Evolutionary conservation across 176 grass and related monocot genomes (phyloP).

Genomic region (Triticum monococcum): DNA sequence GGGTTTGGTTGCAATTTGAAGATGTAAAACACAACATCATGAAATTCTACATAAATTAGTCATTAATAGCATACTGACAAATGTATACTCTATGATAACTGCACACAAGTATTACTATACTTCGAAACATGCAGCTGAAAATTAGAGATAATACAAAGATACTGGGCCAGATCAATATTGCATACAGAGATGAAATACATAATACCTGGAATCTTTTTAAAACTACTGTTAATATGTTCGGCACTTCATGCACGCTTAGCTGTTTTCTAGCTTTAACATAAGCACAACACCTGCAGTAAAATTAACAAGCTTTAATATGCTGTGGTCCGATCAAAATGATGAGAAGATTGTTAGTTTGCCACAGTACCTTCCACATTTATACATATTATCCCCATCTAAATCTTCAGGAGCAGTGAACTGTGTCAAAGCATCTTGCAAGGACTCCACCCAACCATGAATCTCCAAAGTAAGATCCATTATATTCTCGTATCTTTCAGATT

Average conservation of each 20-base stretch:
- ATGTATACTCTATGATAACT: not conserved
- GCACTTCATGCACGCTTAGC: conserved; percentile 93
- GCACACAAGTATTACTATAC: conserved; percentile 6
- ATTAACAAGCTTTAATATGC: conserved; percentile 26
- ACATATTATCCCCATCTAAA: conserved; percentile 99
- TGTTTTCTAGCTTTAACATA: conserved; percentile 98
- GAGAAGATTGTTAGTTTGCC: not conserved
- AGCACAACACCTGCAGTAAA: conserved; percentile 68
- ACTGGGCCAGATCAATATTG: conserved; percentile 19
- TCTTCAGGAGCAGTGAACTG: conserved; percentile 98
- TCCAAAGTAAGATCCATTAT: conserved; percentile 99
- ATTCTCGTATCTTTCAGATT: conserved; percentile 96
- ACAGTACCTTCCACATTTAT: conserved; percentile 94
- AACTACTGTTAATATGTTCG: conserved; percentile 97
- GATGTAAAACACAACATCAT: conserved; percentile 2
- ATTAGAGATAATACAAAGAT: conserved; percentile 9
- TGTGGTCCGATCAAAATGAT: conserved; percentile 8
- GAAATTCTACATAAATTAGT: not conserved
- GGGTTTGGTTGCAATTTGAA: conserved; percentile 6
- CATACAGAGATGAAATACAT: conserved; percentile 3
- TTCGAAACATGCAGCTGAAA: conserved; percentile 10
- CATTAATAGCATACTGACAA: conserved; percentile 15
- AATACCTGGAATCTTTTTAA: conserved; percentile 97
- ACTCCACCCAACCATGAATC: conserved; percentile 98
- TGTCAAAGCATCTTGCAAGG: conserved; percentile 96